phyloP scores from a whole-genome alignment of 2,329 filamentous ascomycete genomes.

The Fusarium ramigenum region DNA sequence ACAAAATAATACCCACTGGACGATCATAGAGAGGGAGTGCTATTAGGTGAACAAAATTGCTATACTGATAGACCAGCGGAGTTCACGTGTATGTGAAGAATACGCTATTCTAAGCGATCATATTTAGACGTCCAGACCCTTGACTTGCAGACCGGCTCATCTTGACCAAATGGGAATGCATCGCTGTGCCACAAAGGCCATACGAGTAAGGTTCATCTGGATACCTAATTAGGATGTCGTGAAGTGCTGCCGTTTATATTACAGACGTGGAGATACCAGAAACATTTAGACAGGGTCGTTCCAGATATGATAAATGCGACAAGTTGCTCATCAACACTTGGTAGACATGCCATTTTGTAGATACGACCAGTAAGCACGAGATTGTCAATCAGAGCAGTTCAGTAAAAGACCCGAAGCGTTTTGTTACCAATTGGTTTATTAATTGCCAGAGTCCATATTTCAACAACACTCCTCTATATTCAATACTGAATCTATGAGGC shows the following conservation, averaged over 20 bases:
- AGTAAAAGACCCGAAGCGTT: not conserved
- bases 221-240: not conserved
- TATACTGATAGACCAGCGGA: not conserved
- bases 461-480: no score
- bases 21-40: not conserved
- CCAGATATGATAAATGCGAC: not conserved
- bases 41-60: not conserved
- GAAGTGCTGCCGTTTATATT: not conserved
- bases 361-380: not conserved
- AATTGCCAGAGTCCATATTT: not conserved
- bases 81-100: not conserved
- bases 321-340: not conserved
- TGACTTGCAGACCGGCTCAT: not conserved
- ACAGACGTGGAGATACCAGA: not conserved
- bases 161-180: not conserved
- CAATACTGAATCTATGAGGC: conserved; percentile 12
- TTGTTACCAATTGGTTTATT: not conserved
- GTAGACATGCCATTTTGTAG: not conserved
- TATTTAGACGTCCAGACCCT: not conserved
- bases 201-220: not conserved
- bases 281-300: not conserved
- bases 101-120: not conserved
- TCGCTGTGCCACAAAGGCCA: not conserved
- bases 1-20: conserved; percentile 35
- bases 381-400: not conserved